Evolutionary conservation across 306 rosid genomes (phyloP).

Genomic region (Alnus rubra): DNA sequence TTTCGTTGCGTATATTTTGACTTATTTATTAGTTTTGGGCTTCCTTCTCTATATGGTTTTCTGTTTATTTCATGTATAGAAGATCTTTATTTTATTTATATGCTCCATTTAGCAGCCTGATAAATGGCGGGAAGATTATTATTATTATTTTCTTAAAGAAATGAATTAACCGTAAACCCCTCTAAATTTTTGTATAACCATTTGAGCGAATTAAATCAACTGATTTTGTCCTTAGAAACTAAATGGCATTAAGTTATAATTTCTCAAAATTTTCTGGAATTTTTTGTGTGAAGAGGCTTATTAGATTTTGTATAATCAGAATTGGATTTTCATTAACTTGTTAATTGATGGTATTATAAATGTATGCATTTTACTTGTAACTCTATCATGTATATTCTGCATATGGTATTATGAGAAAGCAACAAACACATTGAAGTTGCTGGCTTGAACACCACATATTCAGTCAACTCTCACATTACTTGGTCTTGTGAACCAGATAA

Average conservation of each 20-base stretch:
- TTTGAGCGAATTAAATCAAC: neutral
- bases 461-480: neutral
- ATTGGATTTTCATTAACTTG: neutral
- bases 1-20: neutral
- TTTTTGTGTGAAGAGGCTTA: too few species aligned
- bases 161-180: neutral
- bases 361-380: neutral
- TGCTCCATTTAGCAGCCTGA: neutral
- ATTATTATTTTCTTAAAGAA: neutral
- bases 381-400: neutral
- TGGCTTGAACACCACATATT: neutral
- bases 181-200: neutral
- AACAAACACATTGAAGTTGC: neutral
- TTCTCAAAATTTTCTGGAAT: neutral
- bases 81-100: neutral
- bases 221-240: neutral
- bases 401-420: neutral
- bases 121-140: neutral
- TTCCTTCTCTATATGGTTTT: neutral
- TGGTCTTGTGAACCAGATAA: constrained; percentile 14
- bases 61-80: neutral
- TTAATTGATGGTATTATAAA: neutral
- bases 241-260: neutral
- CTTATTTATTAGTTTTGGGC: too few species aligned
- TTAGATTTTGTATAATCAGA: neutral